Evolutionary conservation across 768 basidiomycete genomes (phyloP).

Genomic region (Cyathus striatus): DNA sequence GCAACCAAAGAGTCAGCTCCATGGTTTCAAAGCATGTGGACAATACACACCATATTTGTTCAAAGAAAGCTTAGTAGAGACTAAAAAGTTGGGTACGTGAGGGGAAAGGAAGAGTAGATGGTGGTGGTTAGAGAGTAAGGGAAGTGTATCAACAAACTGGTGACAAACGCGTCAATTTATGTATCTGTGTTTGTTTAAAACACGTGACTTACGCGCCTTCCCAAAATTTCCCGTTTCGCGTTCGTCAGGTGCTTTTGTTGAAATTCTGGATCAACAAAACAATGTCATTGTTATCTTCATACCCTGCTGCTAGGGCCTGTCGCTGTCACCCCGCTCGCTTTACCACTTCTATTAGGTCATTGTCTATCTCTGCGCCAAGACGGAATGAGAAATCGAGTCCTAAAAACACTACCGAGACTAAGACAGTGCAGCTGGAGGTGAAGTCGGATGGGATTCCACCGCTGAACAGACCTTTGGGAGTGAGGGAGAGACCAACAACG

Average conservation of each 20-base stretch:
- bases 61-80: conserved; percentile 3
- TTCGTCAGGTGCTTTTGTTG: no score
- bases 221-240: conserved; percentile 2
- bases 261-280: conserved; percentile 1
- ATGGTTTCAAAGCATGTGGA: neutral
- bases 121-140: conserved; percentile 31
- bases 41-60: conserved; percentile 11
- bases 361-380: conserved; percentile 11
- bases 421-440: neutral
- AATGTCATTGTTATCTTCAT: conserved; percentile 12
- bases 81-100: neutral
- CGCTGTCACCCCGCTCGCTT: conserved; percentile 4
- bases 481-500: conserved; percentile 62
- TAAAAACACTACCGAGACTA: neutral
- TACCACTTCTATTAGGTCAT: conserved; percentile 6
- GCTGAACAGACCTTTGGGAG: conserved; percentile 71
- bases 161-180: conserved; percentile 37
- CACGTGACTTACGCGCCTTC: conserved; percentile 24
- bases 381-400: conserved; percentile 5
- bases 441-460: conserved; percentile 20
- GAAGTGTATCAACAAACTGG: conserved; percentile 23
- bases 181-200: conserved; percentile 19
- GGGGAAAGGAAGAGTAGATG: conserved; percentile 14
- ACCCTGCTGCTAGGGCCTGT: conserved; percentile 8
- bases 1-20: conserved; percentile 1